Percentiles rank a stretch among this genome's conserved stretches.
Evolutionary conservation across 1,139 yeast genomes (phyloP).

Genomic region (Casaregolazyma lundiana): DNA sequence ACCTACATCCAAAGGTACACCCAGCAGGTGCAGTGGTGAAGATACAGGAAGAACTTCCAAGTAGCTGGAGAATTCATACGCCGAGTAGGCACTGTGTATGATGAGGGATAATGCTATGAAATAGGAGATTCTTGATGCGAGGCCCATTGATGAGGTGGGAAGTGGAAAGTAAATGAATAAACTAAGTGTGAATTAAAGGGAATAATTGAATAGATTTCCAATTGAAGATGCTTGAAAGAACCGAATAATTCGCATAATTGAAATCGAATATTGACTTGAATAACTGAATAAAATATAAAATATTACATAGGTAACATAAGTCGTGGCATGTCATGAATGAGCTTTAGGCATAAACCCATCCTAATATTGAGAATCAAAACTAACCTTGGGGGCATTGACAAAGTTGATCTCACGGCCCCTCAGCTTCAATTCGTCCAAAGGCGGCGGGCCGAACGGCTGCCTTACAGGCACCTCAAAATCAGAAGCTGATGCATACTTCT

Average conservation of each 20-base stretch:
- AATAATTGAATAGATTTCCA: no score
- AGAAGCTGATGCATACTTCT: constrained; percentile 1
- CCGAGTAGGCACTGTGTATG: constrained; percentile 33
- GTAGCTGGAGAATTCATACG: constrained; percentile 32
- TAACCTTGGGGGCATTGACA: constrained; percentile 13
- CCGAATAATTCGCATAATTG: no score
- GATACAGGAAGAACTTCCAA: constrained; percentile 24
- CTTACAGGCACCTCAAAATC: constrained; percentile 28
- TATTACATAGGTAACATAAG: not conserved
- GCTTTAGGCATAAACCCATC: no score
- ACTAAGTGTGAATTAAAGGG: no score
- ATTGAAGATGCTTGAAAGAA: no score
- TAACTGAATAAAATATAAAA: no score
- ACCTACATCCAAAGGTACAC: constrained; percentile 30
- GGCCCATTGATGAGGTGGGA: not conserved
- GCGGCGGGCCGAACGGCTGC: constrained; percentile 34
- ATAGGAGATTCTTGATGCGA: constrained; percentile 15
- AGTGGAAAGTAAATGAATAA: no score
- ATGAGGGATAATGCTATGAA: constrained; percentile 25
- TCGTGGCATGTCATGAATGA: not conserved
- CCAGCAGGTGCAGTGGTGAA: constrained; percentile 17
- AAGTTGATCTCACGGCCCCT: constrained; percentile 20
- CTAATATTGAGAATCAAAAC: constrained; percentile 1
- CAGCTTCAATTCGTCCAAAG: constrained; percentile 27
- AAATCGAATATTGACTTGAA: no score